These are phyloP conservation scores for Candida railenensis DNA, from an alignment of 805 yeast genomes.

Conservation along the genomic window DNA sequence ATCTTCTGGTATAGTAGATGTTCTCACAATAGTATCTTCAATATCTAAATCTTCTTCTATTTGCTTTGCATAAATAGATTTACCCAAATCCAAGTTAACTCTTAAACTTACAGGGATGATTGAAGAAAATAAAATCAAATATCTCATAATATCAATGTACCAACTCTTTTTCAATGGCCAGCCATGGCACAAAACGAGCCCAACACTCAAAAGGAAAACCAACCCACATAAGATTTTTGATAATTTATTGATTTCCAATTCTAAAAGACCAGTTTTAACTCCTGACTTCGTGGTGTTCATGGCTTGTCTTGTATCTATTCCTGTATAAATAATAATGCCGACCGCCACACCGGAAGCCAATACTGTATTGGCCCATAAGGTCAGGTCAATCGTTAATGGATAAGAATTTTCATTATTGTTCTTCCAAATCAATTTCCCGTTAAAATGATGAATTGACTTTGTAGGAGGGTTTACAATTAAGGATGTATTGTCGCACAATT, in stretches of 20 bases:
- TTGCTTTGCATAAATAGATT: constrained; percentile 92
- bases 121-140: constrained; percentile 86
- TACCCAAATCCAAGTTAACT: constrained; percentile 92
- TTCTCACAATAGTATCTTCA: constrained; percentile 87
- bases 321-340: constrained; percentile 88
- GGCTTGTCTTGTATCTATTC: constrained; percentile 90
- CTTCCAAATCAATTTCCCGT: constrained; percentile 64
- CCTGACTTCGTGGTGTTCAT: constrained; percentile 88
- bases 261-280: constrained; percentile 86
- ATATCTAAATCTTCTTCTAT: constrained; percentile 85
- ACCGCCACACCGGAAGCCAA: constrained; percentile 90
- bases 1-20: constrained; percentile 97
- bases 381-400: constrained; percentile 82
- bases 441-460: constrained; percentile 76
- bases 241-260: constrained; percentile 82
- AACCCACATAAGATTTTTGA: constrained; percentile 87
- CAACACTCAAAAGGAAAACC: constrained; percentile 75
- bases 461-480: constrained; percentile 80
- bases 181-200: constrained; percentile 79
- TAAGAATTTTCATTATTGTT: constrained; percentile 21
- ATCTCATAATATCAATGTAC: constrained; percentile 90
- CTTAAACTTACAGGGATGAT: constrained; percentile 95
- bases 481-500: constrained; percentile 47
- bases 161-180: constrained; percentile 59
- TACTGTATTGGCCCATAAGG: constrained; percentile 98